These are phyloP conservation scores for Zygoascus sp. DNA, from an alignment of 1,139 yeast species.

Conservation along the genomic window DNA sequence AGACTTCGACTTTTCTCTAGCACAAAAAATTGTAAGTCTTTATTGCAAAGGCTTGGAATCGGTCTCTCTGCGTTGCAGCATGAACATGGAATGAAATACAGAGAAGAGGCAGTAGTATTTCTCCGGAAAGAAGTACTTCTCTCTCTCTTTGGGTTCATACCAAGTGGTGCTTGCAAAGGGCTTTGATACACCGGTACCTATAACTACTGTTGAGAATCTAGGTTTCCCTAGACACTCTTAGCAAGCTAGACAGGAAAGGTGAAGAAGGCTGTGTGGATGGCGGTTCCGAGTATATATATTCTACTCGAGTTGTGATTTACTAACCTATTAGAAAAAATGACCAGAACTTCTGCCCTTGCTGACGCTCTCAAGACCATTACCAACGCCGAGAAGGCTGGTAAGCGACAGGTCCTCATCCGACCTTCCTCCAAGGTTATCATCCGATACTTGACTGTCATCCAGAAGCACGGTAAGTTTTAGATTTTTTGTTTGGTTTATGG, in stretches of 20 bases:
- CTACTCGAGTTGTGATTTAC: not conserved
- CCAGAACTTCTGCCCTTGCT: slow-evolving; percentile 98
- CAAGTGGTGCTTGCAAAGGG: slow-evolving; percentile 16
- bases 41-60: slow-evolving; percentile 15
- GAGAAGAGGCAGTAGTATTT: no score
- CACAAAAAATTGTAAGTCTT: slow-evolving; percentile 14
- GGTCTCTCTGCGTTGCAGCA: slow-evolving; percentile 26
- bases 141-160: slow-evolving; percentile 5
- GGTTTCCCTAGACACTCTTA: slow-evolving; percentile 9
- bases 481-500: slow-evolving; percentile 2
- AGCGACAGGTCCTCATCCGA: slow-evolving; percentile 97
- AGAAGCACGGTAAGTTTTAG: slow-evolving; percentile 81
- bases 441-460: slow-evolving; percentile 96
- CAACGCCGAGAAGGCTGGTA: slow-evolving; percentile 99
- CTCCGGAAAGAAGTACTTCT: no score
- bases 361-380: slow-evolving; percentile 98
- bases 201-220: slow-evolving; percentile 7
- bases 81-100: slow-evolving; percentile 5
- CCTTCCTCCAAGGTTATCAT: slow-evolving; percentile 98
- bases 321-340: slow-evolving; percentile 53
- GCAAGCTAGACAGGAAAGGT: not conserved
- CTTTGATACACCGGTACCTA: slow-evolving; percentile 26
- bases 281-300: not conserved
- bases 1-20: slow-evolving; percentile 5
- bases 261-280: not conserved